Evolutionary conservation across 169 alveolate species (phyloP).

Genomic region (Plasmodium falciparum): DNA sequence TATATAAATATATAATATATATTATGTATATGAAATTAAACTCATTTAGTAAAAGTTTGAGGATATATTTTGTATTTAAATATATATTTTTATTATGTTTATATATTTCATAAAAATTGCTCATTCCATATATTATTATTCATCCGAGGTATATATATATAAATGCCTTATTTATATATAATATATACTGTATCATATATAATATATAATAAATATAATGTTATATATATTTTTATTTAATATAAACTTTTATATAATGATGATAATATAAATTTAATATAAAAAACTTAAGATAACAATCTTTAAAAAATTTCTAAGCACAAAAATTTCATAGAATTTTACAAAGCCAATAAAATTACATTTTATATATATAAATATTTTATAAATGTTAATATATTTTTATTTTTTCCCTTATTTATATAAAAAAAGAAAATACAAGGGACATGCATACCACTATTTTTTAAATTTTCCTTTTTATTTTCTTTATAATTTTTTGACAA

Average conservation of each 20-base stretch:
- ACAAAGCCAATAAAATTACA: slow-evolving; percentile 18
- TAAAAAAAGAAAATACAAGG: slow-evolving; percentile 4
- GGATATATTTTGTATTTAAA: too few relatives aligned
- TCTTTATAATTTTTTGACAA: not conserved
- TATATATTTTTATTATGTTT: too few relatives aligned
- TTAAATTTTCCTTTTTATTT: slow-evolving; percentile 7
- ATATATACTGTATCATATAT: too few relatives aligned
- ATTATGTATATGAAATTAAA: too few relatives aligned
- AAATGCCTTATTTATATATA: not conserved
- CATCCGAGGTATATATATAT: slow-evolving; percentile 9
- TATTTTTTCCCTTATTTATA: slow-evolving; percentile 3
- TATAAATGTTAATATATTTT: not conserved
- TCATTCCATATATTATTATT: not conserved
- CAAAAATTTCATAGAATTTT: slow-evolving; percentile 25
- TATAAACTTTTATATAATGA: too few relatives aligned
- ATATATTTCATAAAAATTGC: too few relatives aligned
- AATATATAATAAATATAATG: too few relatives aligned
- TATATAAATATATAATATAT: too few relatives aligned
- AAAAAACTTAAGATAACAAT: slow-evolving; percentile 8
- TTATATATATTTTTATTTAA: too few relatives aligned
- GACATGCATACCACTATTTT: slow-evolving; percentile 10
- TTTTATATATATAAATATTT: too few relatives aligned
- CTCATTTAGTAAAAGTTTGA: too few relatives aligned
- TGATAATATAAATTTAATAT: not conserved
- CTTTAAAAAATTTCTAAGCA: not conserved